Evolutionary conservation across 805 yeast genomes (phyloP), one percentile per base, ranked within the genome.

Genomic region (Saccharomyces eubayanus): DNA sequence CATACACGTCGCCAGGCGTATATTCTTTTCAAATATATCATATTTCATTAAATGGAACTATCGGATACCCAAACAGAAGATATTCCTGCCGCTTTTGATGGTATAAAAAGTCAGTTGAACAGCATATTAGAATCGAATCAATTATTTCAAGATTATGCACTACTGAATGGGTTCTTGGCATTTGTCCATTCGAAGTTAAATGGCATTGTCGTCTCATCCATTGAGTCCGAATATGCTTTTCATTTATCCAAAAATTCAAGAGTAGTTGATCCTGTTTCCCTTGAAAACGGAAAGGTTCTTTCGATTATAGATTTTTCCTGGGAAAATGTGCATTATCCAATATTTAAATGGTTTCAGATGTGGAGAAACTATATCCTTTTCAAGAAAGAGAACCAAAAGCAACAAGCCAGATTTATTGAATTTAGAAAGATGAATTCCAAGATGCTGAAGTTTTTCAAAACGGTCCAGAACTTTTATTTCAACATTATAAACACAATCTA

Each of bases 301-400:
- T 47, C 54, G 12, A 53, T 78, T 6, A 72, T 85, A 20, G 85
- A 81, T 51, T 59, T 65, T 4, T 66, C 82, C 21, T 85, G 90
- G 90, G 64, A 73, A 31, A 80, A 80, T 5, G 75, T 85, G 57
- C 85, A 82, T 59, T 81, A 82, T 60, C 89, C 89, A 1, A 77
- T 81, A 1, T 75, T 84, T 56, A 83, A 82, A 59, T 76, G 76
- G 63, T 84, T 77, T 60, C 82, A 79, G 62, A 60, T 65, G 10
- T 73, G 70, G 62, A 57, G 55, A 59, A 60, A 53, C 51, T 57
- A 54, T 49, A 59, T 51, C 48, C 50, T 57, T 47, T 50, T 58
- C 46, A 54, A 57, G 55, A 48, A 28, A 36, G 54, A 51, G 54
- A 57, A 31, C 41, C 54, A 50, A 59, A 61, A 55, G 53, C 54